Evolutionary conservation across 305 asterid genomes (phyloP), one percentile per base, ranked within the genome.

Genomic region (Coffea humblotiana): DNA sequence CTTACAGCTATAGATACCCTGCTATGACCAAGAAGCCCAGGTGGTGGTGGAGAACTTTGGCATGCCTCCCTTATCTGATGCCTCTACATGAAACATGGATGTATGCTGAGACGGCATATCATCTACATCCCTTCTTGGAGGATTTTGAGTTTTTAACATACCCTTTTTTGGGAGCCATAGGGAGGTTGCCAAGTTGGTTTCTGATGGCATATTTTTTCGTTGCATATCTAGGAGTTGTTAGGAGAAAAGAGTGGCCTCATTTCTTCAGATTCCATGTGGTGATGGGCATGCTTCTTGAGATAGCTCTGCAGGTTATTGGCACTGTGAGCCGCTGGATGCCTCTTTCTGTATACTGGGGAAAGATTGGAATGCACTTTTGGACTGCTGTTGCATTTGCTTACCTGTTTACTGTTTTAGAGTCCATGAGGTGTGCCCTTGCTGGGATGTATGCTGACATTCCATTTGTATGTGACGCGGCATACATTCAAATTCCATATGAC

Each of bases 201-300:
- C 86, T 91, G 29, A 90, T 92, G 90, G 98, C 97, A 2, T 95
- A 95, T 72, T 89, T 91, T 88, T 88, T 91, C 56, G 84, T 88
- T 58, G 93, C 95, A 14, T 95, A 93, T 83, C 93, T 93, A 48
- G 96, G 94, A 63, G 65, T 94, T 0, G 98, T 92, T 74, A 93
- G 97, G 86, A 84, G 92, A 70, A 95, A 92, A 72, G 97, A 93
- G 79, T 95, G 97, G 96, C 98, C 98, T 8, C 97, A 95, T 84
- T 95, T 87, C 85, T 91, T 95, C 74, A 84, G 98, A 82, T 95
- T 91, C 84, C 96, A 95, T 58, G 95, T 95, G 84, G 95, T 95
- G 77, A 89, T 84, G 88, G 98, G 98, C 19, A 90, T 92, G 98
- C 89, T 95, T 65, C 84, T 93, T 32, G 98, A 93, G 90, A 92